Conservation (phyloP, 2,329 filamentous ascomycete genomes). For the Cucurbitaria berberidis region DNA sequence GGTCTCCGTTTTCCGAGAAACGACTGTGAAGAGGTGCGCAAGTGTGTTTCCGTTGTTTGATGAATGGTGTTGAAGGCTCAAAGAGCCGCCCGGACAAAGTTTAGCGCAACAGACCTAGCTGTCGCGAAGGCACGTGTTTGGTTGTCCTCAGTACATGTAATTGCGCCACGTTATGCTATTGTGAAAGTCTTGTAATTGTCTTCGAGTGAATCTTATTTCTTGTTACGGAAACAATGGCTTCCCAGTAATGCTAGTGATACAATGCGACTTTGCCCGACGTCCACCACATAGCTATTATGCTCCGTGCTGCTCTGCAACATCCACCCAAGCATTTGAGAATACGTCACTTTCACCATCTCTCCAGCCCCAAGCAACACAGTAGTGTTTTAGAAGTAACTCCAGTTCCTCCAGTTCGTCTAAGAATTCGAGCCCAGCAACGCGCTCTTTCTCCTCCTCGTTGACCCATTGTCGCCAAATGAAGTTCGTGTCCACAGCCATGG, state of each 20-base stretch:
- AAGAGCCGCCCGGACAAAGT: conserved; percentile 16
- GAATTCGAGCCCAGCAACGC: conserved; percentile 81
- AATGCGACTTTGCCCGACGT: no score
- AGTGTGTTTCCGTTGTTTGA: neutral
- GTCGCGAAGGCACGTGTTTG: conserved; percentile 16
- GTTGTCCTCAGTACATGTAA: neutral
- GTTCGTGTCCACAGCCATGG: conserved; percentile 65
- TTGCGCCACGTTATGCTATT: neutral
- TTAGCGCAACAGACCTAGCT: conserved; percentile 16
- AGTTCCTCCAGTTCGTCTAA: conserved; percentile 97
- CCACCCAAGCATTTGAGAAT: conserved; percentile 43
- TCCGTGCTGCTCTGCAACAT: conserved; percentile 25
- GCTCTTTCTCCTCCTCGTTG: conserved; percentile 70
- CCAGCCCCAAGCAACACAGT: conserved; percentile 89
- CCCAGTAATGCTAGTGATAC: neutral
- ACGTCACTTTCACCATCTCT: conserved; percentile 56
- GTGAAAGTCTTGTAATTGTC: neutral
- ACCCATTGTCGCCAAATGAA: conserved; percentile 84
- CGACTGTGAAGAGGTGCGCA: neutral
- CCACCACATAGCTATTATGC: neutral
- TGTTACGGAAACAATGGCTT: neutral
- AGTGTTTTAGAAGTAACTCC: conserved; percentile 84
- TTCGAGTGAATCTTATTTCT: neutral
- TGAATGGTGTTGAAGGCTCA: conserved; percentile 11
- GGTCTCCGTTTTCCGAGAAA: no score